Evolutionary conservation across 352 stramenopile species (phyloP).

Genomic region (Phytophthora brassicae): DNA sequence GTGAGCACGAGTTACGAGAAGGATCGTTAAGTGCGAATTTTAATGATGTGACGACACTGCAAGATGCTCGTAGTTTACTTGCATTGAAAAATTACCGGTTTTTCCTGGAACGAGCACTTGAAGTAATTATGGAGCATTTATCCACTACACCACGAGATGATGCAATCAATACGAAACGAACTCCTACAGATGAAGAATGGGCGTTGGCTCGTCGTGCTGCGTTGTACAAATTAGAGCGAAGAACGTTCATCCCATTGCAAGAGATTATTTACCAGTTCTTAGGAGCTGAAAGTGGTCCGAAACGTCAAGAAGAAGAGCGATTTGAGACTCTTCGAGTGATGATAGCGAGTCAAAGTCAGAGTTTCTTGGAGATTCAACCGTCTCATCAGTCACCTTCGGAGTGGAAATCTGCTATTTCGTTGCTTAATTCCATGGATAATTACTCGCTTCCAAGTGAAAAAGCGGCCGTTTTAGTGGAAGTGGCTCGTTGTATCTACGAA

Average conservation of each 20-base stretch:
- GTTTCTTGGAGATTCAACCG: constrained; percentile 62
- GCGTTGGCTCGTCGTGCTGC: constrained; percentile 47
- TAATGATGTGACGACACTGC: constrained; percentile 41
- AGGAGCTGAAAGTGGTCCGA: constrained; percentile 26
- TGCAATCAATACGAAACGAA: constrained; percentile 17
- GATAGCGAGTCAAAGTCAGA: constrained; percentile 52
- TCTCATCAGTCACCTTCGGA: constrained; percentile 53
- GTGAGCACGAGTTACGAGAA: constrained; percentile 31
- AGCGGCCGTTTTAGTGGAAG: constrained; percentile 58
- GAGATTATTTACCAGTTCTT: constrained; percentile 68
- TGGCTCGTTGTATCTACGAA: constrained; percentile 75
- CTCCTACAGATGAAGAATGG: constrained; percentile 52
- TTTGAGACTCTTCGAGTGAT: constrained; percentile 60
- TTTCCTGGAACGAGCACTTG: constrained; percentile 66
- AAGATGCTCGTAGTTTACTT: constrained; percentile 54
- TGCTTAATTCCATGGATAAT: constrained; percentile 71
- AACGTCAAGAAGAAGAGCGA: constrained; percentile 35
- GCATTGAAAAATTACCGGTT: constrained; percentile 77
- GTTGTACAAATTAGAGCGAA: constrained; percentile 63
- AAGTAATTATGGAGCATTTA: constrained; percentile 53
- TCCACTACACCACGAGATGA: constrained; percentile 17
- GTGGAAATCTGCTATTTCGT: constrained; percentile 47
- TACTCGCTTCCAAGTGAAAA: constrained; percentile 76
- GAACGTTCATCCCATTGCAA: constrained; percentile 70
- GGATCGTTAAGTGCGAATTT: constrained; percentile 30